Conservation (phyloP, 306 rosid genomes). For the Castanea sativa region DNA sequence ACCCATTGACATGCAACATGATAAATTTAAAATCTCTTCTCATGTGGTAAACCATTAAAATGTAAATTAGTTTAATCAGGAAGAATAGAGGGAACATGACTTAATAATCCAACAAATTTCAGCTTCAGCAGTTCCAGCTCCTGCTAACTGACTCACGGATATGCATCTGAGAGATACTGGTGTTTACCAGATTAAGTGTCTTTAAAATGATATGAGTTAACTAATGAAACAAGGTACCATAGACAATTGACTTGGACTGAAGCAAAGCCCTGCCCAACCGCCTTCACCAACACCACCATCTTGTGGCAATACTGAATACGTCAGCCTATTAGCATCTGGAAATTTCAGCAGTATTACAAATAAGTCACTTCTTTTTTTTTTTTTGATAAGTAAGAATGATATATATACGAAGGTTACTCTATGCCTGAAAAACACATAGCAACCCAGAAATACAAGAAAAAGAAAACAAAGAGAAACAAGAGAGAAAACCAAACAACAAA, state of each 20-base stretch:
- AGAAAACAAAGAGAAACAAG: too few relatives aligned
- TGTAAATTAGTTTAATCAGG: neutral
- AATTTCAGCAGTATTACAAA: conserved; percentile 20
- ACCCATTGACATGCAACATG: neutral
- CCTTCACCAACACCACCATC: conserved; percentile 82
- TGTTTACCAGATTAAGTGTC: neutral
- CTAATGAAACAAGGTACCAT: conserved; percentile 47
- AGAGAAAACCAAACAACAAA: too few relatives aligned
- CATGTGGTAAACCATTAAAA: neutral
- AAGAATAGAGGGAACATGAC: conserved; percentile 1
- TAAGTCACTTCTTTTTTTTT: conserved; percentile 17
- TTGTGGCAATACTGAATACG: conserved; percentile 71
- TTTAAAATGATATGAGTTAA: neutral
- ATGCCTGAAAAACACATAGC: too few relatives aligned
- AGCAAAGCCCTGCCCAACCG: conserved; percentile 91
- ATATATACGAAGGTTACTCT: too few relatives aligned
- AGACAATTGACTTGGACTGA: conserved; percentile 73
- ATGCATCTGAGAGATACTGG: neutral
- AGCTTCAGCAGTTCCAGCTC: neutral
- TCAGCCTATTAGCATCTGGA: conserved; percentile 70
- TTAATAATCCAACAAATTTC: neutral
- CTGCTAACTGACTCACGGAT: neutral
- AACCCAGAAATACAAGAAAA: too few relatives aligned
- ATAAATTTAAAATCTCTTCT: neutral
- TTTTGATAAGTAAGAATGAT: too few relatives aligned